Conservation (phyloP, 2,329 filamentous ascomycete genomes). For the Ramichloridium luteum region DNA sequence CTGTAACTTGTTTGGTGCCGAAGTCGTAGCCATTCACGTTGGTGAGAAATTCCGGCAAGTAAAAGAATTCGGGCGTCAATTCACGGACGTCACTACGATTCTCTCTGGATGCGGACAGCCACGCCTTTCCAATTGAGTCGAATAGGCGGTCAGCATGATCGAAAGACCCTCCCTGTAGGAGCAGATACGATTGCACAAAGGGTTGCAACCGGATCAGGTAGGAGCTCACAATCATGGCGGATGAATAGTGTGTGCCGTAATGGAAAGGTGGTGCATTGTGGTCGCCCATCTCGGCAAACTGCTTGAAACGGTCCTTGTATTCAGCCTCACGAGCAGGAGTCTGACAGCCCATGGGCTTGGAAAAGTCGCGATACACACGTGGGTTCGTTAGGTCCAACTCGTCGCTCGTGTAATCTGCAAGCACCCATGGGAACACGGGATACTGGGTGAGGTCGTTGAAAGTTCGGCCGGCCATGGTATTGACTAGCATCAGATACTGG, state of each 20-base stretch:
- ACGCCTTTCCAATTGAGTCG: constrained; percentile 81
- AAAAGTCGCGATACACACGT: constrained; percentile 75
- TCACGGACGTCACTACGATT: constrained; percentile 94
- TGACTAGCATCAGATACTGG: constrained; percentile 96
- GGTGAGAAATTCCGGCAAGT: constrained; percentile 83
- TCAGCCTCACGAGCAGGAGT: constrained; percentile 61
- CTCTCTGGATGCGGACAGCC: constrained; percentile 76
- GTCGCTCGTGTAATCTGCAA: constrained; percentile 90
- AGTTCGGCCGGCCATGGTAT: constrained; percentile 90
- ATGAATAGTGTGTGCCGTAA: constrained; percentile 97
- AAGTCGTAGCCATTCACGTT: constrained; percentile 95
- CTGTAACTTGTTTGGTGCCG: constrained; percentile 70
- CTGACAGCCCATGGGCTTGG: constrained; percentile 94
- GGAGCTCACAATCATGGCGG: constrained; percentile 95
- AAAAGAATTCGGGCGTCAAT: constrained; percentile 94
- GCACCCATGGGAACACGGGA: constrained; percentile 92
- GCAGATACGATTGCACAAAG: constrained; percentile 88
- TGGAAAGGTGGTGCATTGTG: constrained; percentile 68
- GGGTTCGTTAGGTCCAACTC: constrained; percentile 80
- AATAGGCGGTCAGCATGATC: constrained; percentile 94
- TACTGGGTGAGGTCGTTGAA: constrained; percentile 99
- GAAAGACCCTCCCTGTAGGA: constrained; percentile 90
- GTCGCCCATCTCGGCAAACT: constrained; percentile 83
- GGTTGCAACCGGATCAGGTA: constrained; percentile 91
- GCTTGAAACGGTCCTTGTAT: constrained; percentile 72